These are phyloP conservation scores for Sclerotinia trifoliorum DNA, from an alignment of 2,329 filamentous ascomycete genomes.

Conservation along the genomic window DNA sequence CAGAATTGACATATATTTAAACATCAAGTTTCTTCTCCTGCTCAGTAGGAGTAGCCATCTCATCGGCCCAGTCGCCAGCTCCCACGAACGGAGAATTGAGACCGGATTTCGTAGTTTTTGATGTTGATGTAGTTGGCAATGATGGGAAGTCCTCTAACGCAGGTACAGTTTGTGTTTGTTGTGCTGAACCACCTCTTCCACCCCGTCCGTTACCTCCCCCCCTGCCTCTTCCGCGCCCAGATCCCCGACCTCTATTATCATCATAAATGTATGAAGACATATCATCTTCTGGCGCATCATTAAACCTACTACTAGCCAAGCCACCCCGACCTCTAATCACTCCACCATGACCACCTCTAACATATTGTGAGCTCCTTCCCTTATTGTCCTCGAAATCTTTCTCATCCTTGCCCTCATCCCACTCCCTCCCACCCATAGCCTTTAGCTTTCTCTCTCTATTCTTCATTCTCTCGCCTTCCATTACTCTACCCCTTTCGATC, in stretches of 20 bases:
- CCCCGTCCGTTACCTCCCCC: constrained; percentile 19
- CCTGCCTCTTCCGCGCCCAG: constrained; percentile 18
- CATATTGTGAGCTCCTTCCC: constrained; percentile 36
- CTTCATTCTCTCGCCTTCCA: constrained; percentile 41
- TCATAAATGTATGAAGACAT: constrained; percentile 7
- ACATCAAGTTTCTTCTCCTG: constrained; percentile 28
- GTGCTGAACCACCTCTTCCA: constrained; percentile 28
- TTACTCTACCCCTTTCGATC: constrained; percentile 34
- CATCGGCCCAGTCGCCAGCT: constrained; percentile 37
- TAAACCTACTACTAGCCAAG: constrained; percentile 21
- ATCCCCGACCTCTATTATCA: constrained; percentile 32
- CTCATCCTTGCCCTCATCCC: constrained; percentile 40
- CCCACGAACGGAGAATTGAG: constrained; percentile 22
- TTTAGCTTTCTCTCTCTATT: constrained; percentile 40
- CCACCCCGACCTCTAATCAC: constrained; percentile 30
- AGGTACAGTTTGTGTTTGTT: constrained; percentile 25
- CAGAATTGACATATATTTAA: background rate
- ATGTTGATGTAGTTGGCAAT: constrained; percentile 20
- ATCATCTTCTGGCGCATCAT: constrained; percentile 24
- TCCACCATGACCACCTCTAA: constrained; percentile 36
- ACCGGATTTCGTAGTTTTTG: constrained; percentile 21
- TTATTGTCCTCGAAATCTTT: constrained; percentile 37
- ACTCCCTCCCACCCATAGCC: constrained; percentile 39
- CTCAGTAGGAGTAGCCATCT: constrained; percentile 37
- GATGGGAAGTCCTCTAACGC: constrained; percentile 36